These are phyloP conservation scores for Diaporthe sp. DNA, from an alignment of 2,329 filamentous ascomycete genomes.

Conservation along the genomic window DNA sequence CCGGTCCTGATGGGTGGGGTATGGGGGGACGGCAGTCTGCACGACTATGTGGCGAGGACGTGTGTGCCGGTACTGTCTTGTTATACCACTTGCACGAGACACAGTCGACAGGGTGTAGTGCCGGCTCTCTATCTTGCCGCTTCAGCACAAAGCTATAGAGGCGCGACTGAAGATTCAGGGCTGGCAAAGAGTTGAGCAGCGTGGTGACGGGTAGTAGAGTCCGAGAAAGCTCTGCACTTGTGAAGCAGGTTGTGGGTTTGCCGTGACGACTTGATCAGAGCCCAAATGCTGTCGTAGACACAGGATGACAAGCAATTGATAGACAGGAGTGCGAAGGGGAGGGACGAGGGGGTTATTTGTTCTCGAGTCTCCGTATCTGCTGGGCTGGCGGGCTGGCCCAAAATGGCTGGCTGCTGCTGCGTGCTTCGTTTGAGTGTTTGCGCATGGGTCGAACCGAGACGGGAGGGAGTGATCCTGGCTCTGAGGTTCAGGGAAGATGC, in stretches of 20 bases:
- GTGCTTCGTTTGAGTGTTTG: constrained; percentile 28
- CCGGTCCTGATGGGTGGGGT: constrained; percentile 24
- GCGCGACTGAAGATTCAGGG: constrained; percentile 1
- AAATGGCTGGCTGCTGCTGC: constrained; percentile 8
- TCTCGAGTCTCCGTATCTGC: not conserved
- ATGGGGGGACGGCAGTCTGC: constrained; percentile 30
- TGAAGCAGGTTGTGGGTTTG: not conserved
- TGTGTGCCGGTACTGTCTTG: constrained; percentile 8
- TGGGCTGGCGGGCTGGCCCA: not conserved
- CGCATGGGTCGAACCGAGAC: constrained; percentile 17
- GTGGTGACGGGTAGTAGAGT: not conserved
- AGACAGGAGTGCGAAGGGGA: not conserved
- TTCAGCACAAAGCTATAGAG: constrained; percentile 14
- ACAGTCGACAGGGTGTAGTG: constrained; percentile 22
- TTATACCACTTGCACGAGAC: not conserved
- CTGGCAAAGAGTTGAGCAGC: constrained; percentile 7
- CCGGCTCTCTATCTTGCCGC: constrained; percentile 20
- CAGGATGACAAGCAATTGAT: not conserved
- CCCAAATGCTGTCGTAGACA: not conserved
- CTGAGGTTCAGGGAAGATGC: constrained; percentile 26
- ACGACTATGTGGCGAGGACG: constrained; percentile 20
- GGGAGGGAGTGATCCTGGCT: constrained; percentile 8
- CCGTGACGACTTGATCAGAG: not conserved
- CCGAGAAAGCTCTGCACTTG: not conserved
- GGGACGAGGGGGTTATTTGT: constrained; percentile 16